phyloP scores from a whole-genome alignment of 768 basidiomycete species.

The Clitopilus passeckerianus region DNA sequence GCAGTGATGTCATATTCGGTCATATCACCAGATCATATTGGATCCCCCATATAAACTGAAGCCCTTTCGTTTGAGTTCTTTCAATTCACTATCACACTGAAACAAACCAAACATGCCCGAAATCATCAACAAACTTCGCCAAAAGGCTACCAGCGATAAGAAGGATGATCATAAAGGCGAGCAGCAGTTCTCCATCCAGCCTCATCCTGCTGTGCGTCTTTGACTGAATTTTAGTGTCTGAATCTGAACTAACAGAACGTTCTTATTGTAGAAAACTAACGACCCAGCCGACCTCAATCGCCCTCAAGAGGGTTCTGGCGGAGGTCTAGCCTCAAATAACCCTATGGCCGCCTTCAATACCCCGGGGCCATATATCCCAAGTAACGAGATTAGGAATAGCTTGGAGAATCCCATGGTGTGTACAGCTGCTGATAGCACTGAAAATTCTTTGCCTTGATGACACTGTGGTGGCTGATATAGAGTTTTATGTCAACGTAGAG shows the following conservation, averaged over 20 bases:
- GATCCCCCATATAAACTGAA: background rate
- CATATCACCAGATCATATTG: background rate
- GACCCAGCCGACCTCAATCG: conserved; percentile 32
- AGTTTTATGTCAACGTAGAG: background rate
- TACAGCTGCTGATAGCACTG: background rate
- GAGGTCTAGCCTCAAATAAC: conserved; percentile 25
- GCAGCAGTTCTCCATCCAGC: conserved; percentile 25
- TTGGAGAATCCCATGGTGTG: conserved; percentile 16
- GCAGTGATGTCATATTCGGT: background rate
- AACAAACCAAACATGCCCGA: background rate
- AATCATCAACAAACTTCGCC: background rate
- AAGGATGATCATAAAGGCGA: background rate
- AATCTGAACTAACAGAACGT: conserved; percentile 3
- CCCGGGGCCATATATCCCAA: conserved; percentile 33
- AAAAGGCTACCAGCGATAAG: background rate
- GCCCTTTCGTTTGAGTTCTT: background rate
- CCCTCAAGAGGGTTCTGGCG: conserved; percentile 14
- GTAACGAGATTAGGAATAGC: conserved; percentile 23
- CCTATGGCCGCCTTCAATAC: conserved; percentile 33
- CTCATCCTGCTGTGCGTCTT: conserved; percentile 38
- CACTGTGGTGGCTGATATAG: background rate
- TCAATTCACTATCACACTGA: background rate
- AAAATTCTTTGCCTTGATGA: background rate
- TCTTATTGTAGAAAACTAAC: conserved; percentile 32
- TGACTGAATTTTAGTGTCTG: background rate